Conservation (phyloP, 345 rosid species). For the Corchorus olitorius region DNA sequence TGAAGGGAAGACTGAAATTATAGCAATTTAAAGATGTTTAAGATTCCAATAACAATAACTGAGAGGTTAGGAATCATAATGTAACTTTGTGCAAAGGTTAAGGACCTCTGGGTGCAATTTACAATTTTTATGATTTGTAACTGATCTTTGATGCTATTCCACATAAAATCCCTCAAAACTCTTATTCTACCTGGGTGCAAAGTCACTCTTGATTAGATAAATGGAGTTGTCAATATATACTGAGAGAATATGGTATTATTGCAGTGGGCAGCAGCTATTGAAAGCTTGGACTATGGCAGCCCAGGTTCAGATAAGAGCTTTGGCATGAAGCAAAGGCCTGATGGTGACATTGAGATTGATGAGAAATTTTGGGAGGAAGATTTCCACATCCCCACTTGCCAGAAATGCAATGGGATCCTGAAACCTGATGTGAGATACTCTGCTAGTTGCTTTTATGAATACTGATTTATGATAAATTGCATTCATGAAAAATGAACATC, state of each 20-base stretch:
- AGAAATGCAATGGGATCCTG: slow-evolving; percentile 73
- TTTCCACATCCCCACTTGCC: slow-evolving; percentile 75
- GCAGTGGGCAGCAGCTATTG: slow-evolving; percentile 96
- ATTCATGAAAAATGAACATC: not conserved
- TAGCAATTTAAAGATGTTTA: not conserved
- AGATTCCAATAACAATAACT: not conserved
- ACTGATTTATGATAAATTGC: not conserved
- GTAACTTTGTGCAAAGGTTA: not conserved
- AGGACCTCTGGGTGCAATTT: not conserved
- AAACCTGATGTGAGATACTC: slow-evolving; percentile 78
- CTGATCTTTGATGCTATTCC: not conserved
- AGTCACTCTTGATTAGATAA: not conserved
- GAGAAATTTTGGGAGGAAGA: slow-evolving; percentile 97
- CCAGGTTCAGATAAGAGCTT: slow-evolving; percentile 90
- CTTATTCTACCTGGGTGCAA: not conserved
- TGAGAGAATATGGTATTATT: slow-evolving; percentile 12
- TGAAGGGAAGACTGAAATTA: not conserved
- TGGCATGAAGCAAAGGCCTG: slow-evolving; percentile 98
- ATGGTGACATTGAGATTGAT: slow-evolving; percentile 93
- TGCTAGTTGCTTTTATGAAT: not conserved
- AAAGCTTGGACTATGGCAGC: slow-evolving; percentile 67
- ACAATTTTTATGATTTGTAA: not conserved
- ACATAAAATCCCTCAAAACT: not conserved
- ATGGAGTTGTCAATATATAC: not conserved
- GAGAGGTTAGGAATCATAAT: not conserved